Evolutionary conservation across 176 grass and related monocot species (phyloP), one percentile per base, ranked within the genome.

Genomic region (Raddia guianensis): DNA sequence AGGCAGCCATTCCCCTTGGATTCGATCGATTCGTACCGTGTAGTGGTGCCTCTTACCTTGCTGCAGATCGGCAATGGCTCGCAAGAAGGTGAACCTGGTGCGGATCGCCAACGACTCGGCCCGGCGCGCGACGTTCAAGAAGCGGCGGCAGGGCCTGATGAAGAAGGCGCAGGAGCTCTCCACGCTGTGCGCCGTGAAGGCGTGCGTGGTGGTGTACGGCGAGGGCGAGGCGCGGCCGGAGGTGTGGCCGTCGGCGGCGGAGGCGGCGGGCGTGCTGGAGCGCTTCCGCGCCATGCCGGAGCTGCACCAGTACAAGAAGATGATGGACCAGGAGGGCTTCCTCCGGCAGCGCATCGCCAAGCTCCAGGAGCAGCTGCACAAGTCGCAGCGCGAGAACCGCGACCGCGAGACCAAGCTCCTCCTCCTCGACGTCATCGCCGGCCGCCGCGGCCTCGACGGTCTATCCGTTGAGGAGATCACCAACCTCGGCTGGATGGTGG

Each of bases 111-210:
- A 89, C 66, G 63, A 79, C 5, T 15, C 67, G 0, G 80, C 46
- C 1, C 46, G 90, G 0, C 76, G 46, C 4, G 62, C 73, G 6
- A 83, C 78, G 0, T 89, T 83, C 61, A 86, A 83, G 82, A 89
- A 80, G 62, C 49, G 79, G 8, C 27, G 58, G 3, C 12, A 16
- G 3, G 48, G 82, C 1, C 14, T 92, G 13, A 63, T 76, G 79
- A 92, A 92, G 49, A 92, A 89, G 71, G 68, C 69, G 0, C 58
- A 40, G 10, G 73, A 92, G 46, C 49, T 92, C 0, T 0, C 42
- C 0, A 80, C 78, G 7, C 82, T 89, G 0, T 92, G 86, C 6
- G 83, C 72, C 9, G 74, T 76, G 5, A 63, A 82, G 46, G 62
- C 33, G 0, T 86, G 74, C 3, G 40, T 88, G 16, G 27, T 92